Conservation (phyloP, 1,284 basidiomycete species). For the Moesziomyces sp. region DNA sequence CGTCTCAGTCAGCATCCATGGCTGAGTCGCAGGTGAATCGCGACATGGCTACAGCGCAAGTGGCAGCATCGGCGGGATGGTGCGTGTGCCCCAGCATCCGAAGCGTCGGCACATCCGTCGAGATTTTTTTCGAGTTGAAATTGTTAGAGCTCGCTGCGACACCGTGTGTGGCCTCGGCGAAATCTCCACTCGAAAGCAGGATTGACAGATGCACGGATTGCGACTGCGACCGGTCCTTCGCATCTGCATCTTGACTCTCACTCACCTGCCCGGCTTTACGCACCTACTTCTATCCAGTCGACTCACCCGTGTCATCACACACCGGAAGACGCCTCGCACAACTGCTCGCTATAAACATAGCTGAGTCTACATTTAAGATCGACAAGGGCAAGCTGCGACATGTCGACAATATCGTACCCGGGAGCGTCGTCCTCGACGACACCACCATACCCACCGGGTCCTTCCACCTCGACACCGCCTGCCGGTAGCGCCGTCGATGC, state of each 20-base stretch:
- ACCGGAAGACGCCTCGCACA: no score
- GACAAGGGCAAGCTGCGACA: not conserved
- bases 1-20: no score
- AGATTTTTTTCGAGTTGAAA: not conserved
- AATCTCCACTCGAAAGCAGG: not conserved
- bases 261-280: no score
- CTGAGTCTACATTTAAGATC: no score
- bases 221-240: not conserved
- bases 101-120: not conserved
- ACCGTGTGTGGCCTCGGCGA: not conserved
- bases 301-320: no score
- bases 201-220: not conserved
- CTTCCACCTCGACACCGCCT: conserved; percentile 1
- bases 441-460: conserved; percentile 2
- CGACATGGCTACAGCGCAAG: no score
- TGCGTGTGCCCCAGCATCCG: not conserved
- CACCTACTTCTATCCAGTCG: no score
- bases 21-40: no score
- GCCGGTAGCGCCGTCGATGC: conserved; percentile 3
- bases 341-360: no score
- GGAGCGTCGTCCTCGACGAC: conserved; percentile 16
- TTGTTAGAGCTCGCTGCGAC: not conserved
- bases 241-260: not conserved
- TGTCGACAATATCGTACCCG: conserved; percentile 24
- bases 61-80: not conserved